These are phyloP conservation scores for Agrocybe chaxingu DNA, from an alignment of 768 basidiomycete genomes.

Conservation along the genomic window DNA sequence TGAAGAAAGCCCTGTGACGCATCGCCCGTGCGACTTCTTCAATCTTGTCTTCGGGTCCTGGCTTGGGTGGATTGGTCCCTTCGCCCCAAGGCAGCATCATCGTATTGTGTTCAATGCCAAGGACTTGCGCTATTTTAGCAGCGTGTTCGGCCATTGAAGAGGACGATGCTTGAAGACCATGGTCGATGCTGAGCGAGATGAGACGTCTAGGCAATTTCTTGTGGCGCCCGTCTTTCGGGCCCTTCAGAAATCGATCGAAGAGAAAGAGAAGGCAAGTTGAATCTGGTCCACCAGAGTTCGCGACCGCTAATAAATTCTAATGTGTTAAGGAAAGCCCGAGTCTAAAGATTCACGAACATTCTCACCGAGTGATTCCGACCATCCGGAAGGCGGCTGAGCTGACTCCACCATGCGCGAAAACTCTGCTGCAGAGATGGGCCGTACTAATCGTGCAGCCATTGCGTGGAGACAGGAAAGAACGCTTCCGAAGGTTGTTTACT, in stretches of 20 bases:
- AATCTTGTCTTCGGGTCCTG: slow-evolving; percentile 35
- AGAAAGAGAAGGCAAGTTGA: slow-evolving; percentile 78
- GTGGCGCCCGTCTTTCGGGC: slow-evolving; percentile 1
- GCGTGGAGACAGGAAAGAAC: background rate
- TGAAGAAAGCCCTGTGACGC: slow-evolving; percentile 41
- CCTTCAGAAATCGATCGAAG: slow-evolving; percentile 42
- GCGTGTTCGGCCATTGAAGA: slow-evolving; percentile 51
- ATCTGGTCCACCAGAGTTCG: slow-evolving; percentile 81
- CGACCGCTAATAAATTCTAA: slow-evolving; percentile 47
- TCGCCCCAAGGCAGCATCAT: slow-evolving; percentile 56
- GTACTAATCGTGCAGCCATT: slow-evolving; percentile 13
- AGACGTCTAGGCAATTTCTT: slow-evolving; percentile 19
- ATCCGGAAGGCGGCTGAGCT: slow-evolving; percentile 48
- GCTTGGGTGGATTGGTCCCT: slow-evolving; percentile 46
- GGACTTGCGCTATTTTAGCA: slow-evolving; percentile 33
- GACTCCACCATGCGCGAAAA: slow-evolving; percentile 44
- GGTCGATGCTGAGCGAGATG: slow-evolving; percentile 65
- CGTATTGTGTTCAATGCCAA: slow-evolving; percentile 46
- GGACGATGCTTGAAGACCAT: slow-evolving; percentile 63
- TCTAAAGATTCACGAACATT: background rate
- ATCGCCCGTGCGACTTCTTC: slow-evolving; percentile 59
- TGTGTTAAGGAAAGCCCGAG: background rate
- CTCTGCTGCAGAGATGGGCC: slow-evolving; percentile 45
- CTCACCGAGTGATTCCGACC: slow-evolving; percentile 46
- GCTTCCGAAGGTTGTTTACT: background rate